Conservation (phyloP, 345 rosid genomes). For the Xanthoceras sorbifolium region DNA sequence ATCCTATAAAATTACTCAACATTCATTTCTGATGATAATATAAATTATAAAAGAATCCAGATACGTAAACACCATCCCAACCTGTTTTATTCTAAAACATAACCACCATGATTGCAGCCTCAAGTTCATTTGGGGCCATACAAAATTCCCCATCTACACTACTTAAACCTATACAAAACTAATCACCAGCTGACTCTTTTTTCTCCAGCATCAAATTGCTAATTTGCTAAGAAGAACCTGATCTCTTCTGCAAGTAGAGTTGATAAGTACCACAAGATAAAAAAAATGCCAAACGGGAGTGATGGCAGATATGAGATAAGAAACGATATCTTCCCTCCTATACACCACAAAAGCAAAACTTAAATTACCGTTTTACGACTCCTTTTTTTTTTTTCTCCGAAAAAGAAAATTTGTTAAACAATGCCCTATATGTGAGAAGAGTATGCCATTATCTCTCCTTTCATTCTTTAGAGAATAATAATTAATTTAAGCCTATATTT, state of each 20-base stretch:
- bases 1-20: too few relatives aligned
- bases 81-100: background rate
- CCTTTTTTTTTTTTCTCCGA: background rate
- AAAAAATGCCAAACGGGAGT: too few relatives aligned
- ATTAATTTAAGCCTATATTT: too few relatives aligned
- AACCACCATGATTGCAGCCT: background rate
- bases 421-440: background rate
- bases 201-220: background rate
- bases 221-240: background rate
- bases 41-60: background rate
- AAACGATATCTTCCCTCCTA: background rate
- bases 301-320: background rate
- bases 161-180: background rate
- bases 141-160: background rate
- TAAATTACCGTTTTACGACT: background rate
- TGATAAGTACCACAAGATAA: background rate
- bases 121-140: background rate
- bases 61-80: too few relatives aligned
- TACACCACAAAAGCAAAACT: background rate
- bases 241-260: background rate
- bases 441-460: background rate
- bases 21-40: background rate
- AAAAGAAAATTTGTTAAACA: background rate
- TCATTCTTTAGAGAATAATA: too few relatives aligned
- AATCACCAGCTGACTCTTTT: background rate